A percentile compares a stretch with the other conserved stretches of the same genome.
These are phyloP conservation scores for Podospora pseudoanserina DNA, from an alignment of 495 filamentous ascomycete genomes.

Conservation along the genomic window DNA sequence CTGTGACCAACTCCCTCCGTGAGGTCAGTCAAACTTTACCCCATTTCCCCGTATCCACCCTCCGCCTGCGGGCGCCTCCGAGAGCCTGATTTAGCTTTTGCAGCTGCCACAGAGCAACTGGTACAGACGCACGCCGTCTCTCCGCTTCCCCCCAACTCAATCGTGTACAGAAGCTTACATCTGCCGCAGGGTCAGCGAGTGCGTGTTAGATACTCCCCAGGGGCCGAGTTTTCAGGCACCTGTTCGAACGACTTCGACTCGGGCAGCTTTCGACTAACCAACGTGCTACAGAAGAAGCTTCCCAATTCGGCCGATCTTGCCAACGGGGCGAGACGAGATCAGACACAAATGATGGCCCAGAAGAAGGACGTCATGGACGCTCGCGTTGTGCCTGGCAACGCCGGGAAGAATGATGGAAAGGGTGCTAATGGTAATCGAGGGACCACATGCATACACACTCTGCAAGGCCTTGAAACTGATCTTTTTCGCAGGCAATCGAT, in stretches of 20 bases:
- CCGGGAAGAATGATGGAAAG: slow-evolving; percentile 46
- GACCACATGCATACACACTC: not conserved
- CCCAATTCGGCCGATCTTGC: slow-evolving; percentile 36
- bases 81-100: not conserved
- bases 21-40: slow-evolving; percentile 28
- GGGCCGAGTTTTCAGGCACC: slow-evolving; percentile 67
- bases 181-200: slow-evolving; percentile 59
- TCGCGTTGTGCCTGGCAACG: slow-evolving; percentile 50
- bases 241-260: slow-evolving; percentile 59
- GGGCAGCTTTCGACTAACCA: slow-evolving; percentile 69
- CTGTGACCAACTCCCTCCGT: slow-evolving; percentile 31
- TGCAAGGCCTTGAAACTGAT: not conserved
- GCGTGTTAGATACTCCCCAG: slow-evolving; percentile 66
- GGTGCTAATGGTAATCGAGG: slow-evolving; percentile 65
- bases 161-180: slow-evolving; percentile 16
- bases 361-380: slow-evolving; percentile 71
- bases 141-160: not conserved
- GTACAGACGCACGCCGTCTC: not conserved
- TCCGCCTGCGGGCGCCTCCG: not conserved
- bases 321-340: slow-evolving; percentile 45
- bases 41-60: not conserved
- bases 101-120: not conserved
- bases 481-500: slow-evolving; percentile 34
- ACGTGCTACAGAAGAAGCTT: slow-evolving; percentile 65
- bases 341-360: slow-evolving; percentile 72